Percentiles rank a stretch among this genome's conserved stretches.
phyloP scores from a whole-genome alignment of 768 basidiomycete species.

The Rhizopogon rudus region DNA sequence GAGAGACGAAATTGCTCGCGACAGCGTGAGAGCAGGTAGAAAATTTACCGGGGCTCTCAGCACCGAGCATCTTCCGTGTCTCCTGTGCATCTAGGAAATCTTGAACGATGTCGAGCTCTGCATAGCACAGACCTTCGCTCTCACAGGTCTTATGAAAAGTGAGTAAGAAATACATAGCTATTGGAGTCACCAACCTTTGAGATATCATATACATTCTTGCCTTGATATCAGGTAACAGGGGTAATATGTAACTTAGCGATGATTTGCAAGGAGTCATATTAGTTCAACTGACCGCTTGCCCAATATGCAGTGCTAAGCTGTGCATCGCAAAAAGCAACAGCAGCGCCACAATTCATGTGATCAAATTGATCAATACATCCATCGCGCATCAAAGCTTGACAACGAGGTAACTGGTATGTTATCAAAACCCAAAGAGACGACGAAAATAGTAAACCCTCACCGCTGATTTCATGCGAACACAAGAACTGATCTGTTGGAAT shows the following conservation, averaged over 20 bases:
- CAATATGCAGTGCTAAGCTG: constrained; percentile 43
- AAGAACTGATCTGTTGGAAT: constrained; percentile 38
- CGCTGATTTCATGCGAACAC: constrained; percentile 47
- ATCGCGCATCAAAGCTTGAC: constrained; percentile 50
- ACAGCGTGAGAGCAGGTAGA: constrained; percentile 53
- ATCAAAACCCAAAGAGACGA: background rate
- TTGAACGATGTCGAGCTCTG: constrained; percentile 34
- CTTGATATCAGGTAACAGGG: constrained; percentile 9
- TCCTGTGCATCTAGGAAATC: constrained; percentile 43
- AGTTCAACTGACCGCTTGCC: constrained; percentile 27
- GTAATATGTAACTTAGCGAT: background rate
- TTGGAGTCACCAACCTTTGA: constrained; percentile 35
- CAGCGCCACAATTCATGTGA: constrained; percentile 60
- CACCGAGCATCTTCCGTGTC: constrained; percentile 42
- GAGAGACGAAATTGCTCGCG: constrained; percentile 41
- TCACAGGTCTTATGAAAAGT: constrained; percentile 16
- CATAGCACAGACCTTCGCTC: constrained; percentile 31
- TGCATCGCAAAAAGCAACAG: constrained; percentile 58
- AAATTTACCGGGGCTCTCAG: constrained; percentile 45
- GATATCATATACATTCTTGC: constrained; percentile 53
- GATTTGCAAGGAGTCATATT: background rate
- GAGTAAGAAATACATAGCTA: background rate
- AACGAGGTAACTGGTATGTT: constrained; percentile 54
- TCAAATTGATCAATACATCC: constrained; percentile 65
- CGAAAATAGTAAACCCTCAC: constrained; percentile 28